Conservation (phyloP, 1,284 basidiomycete species). For the Cystodermella granulosa region DNA sequence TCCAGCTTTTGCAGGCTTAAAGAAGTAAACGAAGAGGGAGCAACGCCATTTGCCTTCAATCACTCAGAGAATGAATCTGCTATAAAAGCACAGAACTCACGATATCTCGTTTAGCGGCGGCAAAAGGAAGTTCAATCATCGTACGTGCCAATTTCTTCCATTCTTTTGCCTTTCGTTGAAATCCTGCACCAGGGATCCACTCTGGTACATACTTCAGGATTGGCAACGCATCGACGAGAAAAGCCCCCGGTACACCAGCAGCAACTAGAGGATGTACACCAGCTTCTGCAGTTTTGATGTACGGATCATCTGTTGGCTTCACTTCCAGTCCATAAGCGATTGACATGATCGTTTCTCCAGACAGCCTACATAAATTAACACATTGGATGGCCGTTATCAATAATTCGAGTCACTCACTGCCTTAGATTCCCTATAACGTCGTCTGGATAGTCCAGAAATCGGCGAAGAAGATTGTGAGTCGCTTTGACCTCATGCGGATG, state of each 20-base stretch:
- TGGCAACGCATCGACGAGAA: slow-evolving; percentile 23
- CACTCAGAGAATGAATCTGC: too few relatives aligned
- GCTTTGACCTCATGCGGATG: slow-evolving; percentile 17
- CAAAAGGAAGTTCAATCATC: slow-evolving; percentile 35
- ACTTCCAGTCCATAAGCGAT: slow-evolving; percentile 27
- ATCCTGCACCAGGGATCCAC: slow-evolving; percentile 47
- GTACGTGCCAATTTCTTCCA: slow-evolving; percentile 21
- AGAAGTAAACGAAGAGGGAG: slow-evolving; percentile 13
- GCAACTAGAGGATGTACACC: slow-evolving; percentile 7
- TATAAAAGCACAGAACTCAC: too few relatives aligned
- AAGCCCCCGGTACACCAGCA: slow-evolving; percentile 20
- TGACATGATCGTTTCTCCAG: slow-evolving; percentile 18
- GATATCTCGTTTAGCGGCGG: slow-evolving; percentile 21
- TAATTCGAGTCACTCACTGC: slow-evolving; percentile 14
- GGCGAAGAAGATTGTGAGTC: slow-evolving; percentile 17
- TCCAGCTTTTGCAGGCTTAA: slow-evolving; percentile 15
- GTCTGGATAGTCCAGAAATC: slow-evolving; percentile 21
- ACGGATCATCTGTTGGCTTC: slow-evolving; percentile 24
- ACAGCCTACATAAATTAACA: slow-evolving; percentile 4
- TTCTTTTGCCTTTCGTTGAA: slow-evolving; percentile 39
- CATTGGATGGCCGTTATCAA: neutral
- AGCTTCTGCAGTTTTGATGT: slow-evolving; percentile 22
- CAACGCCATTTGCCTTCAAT: slow-evolving; percentile 13
- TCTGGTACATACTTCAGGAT: slow-evolving; percentile 39
- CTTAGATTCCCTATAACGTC: slow-evolving; percentile 19